Evolutionary conservation across 768 basidiomycete species (phyloP), one percentile per base, ranked within the genome.

Genomic region (Crepidotus variabilis): DNA sequence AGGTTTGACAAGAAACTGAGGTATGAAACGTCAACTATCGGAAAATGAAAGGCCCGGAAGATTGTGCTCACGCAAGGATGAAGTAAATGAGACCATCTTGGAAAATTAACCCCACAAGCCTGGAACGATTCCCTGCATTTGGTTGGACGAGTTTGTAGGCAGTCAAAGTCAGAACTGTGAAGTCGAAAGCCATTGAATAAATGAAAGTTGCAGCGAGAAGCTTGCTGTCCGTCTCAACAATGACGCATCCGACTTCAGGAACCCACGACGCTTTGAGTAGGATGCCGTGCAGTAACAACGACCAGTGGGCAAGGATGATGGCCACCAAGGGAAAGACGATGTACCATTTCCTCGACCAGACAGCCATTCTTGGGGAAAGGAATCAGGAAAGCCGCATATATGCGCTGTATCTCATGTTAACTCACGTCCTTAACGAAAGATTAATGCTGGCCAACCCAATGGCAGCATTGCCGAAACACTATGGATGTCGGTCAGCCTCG

Each of bases 21-120:
- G 36, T 24, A 46, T 14, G 34, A n/a, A 33, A 46, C 9, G 47
- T 22, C 18, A 24, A 22, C 45, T 34, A 48, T 20, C 16, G 20
- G 23, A 20, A 18, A 34, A 6, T 14, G 45, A 9, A 18, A 13
- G 39, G 1, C 3, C 11, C 35, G 18, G 28, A 47, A 22, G 20
- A 55, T 35, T 60, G 8, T 36, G 36, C 47, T 18, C 7, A 57
- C 84, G 87, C 87, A 54, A 89, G 82, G 61, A 80, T 66, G 65
- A 88, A 89, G 72, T 84, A 89, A 49, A 88, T 84, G 50, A 89
- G 65, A 21, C 87, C 87, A 63, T 89, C 87, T n/a, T 74, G 74
- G 68, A 90, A 88, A 57, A 90, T 82, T 51, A 89, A 78, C 48
- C 70, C 77, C 49, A 86, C 80, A 20, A 90, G 80, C 35, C 77